Base-by-base conservation (phyloP, 257 asterid genomes). In the Craterostigma plantagineum region DNA sequence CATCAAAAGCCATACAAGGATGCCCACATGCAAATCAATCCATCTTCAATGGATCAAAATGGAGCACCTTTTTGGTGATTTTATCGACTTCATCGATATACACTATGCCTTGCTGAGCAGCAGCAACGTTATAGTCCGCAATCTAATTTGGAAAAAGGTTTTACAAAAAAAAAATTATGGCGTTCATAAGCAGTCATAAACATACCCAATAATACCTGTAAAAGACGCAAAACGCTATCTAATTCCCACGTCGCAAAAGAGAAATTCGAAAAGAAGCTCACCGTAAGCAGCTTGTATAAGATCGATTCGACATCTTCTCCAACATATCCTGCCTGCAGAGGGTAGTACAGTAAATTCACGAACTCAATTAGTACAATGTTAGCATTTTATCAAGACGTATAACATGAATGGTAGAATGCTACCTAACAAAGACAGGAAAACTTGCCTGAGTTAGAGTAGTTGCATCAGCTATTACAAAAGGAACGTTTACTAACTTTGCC, bases 251-350 rank as follows among this genome's bases (percentile, higher is more conserved):
- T 35, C 40, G 7, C 7, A 35, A 35, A 35, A 35, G 11, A 9
- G 40, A 7, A 1, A 7, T 42, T 14, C 10, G 46, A 10, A 1
- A 8, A 40, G 8, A 10, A 11, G 4, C 75, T 68, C 56, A 90
- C 98, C 57, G 65, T 63, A 47, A 90, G 91, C 49, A 90, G 92
- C 76, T 90, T 90, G 67, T 90, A 83, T 55, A 90, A 72, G 54
- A 90, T 90, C 63, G 98, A 90, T 59, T 90, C 98, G 8, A 90
- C 98, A 65, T 90, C 98, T 62, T 90, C 98, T 57, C 98, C 98
- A 46, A 90, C 98, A 69, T 90, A 90, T 44, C 98, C 98, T 42
- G 98, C 98, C 98, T 87, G 93, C 55, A 66, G 51, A 64, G 30
- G 30, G 30, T 23, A 23, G 2, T 8, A 40, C 4, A 40, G 10